Base-by-base conservation (phyloP, 306 rosid genomes). In the Oemleria cerasiformis region DNA sequence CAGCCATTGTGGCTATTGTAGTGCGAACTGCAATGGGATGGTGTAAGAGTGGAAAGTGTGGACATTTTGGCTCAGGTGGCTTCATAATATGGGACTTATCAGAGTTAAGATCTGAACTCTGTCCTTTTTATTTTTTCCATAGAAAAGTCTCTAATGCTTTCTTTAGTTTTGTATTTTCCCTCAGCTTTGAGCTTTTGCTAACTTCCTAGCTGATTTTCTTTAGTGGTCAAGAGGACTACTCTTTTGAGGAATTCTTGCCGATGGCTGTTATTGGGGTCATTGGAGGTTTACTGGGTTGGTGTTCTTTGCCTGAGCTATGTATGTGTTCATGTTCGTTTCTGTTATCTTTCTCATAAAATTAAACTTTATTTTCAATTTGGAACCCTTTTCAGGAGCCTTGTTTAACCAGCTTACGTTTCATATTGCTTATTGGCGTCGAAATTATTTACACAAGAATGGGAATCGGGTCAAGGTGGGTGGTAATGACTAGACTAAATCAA, bases 211-310 rank as follows among this genome's bases (percentile, higher is more conserved):
- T 74, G 72, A 70, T 70, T 75, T 69, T 79, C 51, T 44, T 85
- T 67, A 94, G 98, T 77, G 98, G 91, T 79, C 98, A 94, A 91
- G 98, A 94, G 82, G 98, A 94, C 84, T 94, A 94, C 69, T 91
- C 96, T 74, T 88, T 94, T 82, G 86, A 84, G 72, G 98, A 94
- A 88, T 75, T 94, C 78, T 77, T 94, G 68, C 98, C 98, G 9
- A 94, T 94, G 98, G 89, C 97, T 6, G 68, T 94, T 82, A 94
- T 94, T 85, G 98, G 98, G 68, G 92, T 94, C 63, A 83, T 86
- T 82, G 98, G 98, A 83, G 98, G 98, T 70, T 82, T 94, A 48
- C 82, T 94, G 45, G 98, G 98, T 94, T 66, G 78, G 78, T 58
- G 12, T 39, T 9, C 0, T 10, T 23, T 25, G 54, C 63, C 63